phyloP scores from a whole-genome alignment of 2,329 filamentous ascomycete genomes.

The Monosporascus cannonballus region DNA sequence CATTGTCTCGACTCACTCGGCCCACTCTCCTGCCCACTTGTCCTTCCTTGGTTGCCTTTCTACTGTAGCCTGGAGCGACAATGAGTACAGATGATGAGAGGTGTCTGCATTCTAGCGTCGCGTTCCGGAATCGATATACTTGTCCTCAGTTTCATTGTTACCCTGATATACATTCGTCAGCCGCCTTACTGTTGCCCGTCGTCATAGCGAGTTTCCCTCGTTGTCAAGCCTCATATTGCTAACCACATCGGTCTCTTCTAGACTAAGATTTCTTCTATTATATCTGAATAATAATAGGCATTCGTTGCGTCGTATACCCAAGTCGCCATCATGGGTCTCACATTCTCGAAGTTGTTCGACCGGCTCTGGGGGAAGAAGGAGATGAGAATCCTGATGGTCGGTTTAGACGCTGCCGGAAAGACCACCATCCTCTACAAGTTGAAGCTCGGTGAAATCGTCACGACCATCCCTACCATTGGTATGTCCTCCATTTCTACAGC shows the following conservation, averaged over 20 bases:
- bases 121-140: neutral
- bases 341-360: slow-evolving; percentile 94
- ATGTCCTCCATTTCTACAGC: slow-evolving; percentile 31
- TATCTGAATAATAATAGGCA: slow-evolving; percentile 23
- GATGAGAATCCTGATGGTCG: slow-evolving; percentile 99
- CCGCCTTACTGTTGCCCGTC: neutral
- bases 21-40: slow-evolving; percentile 17
- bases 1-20: slow-evolving; percentile 1
- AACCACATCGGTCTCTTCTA: slow-evolving; percentile 6
- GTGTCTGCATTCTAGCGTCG: neutral
- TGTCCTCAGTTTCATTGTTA: neutral
- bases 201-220: neutral
- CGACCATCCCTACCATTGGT: slow-evolving; percentile 98
- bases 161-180: neutral
- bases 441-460: slow-evolving; percentile 98
- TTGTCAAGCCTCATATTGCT: slow-evolving; percentile 2
- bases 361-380: slow-evolving; percentile 99
- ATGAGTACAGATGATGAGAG: slow-evolving; percentile 3
- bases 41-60: slow-evolving; percentile 20
- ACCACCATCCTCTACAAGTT: slow-evolving; percentile 99
- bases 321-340: slow-evolving; percentile 87
- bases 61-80: slow-evolving; percentile 20
- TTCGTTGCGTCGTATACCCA: slow-evolving; percentile 32
- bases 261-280: slow-evolving; percentile 6
- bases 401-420: slow-evolving; percentile 98